Conservation (phyloP, 805 yeast species). For the Wickerhamiella azyma region DNA sequence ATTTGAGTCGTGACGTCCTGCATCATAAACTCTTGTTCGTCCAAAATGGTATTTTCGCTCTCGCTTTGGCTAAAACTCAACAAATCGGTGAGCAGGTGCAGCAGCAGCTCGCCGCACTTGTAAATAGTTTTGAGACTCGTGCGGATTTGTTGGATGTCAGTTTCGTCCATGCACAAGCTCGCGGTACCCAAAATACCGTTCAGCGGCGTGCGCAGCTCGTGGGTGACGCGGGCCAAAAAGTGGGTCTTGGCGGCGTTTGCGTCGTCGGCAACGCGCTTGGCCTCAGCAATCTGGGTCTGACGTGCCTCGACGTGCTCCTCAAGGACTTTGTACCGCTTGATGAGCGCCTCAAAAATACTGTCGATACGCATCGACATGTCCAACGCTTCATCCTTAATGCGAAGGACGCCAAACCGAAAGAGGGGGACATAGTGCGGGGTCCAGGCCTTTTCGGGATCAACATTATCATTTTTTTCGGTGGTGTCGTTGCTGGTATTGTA, state of each 20-base stretch:
- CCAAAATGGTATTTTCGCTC: conserved; percentile 66
- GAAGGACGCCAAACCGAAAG: conserved; percentile 11
- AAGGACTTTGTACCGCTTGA: conserved; percentile 66
- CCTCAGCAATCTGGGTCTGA: conserved; percentile 75
- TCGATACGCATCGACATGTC: conserved; percentile 84
- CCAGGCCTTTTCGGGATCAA: not conserved
- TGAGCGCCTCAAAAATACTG: conserved; percentile 84
- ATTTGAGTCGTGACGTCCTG: conserved; percentile 75
- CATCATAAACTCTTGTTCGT: conserved; percentile 66
- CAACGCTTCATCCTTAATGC: conserved; percentile 57
- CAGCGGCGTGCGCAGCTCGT: conserved; percentile 86
- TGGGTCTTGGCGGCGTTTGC: conserved; percentile 92
- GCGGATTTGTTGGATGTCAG: conserved; percentile 41
- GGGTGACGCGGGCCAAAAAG: conserved; percentile 83
- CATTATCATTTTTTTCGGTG: not conserved
- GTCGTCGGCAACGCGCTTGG: conserved; percentile 66
- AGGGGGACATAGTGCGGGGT: not conserved
- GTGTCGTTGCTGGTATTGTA: not conserved
- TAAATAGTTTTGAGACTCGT: conserved; percentile 69
- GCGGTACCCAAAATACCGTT: conserved; percentile 96
- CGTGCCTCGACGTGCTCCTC: conserved; percentile 81
- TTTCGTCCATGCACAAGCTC: conserved; percentile 81
- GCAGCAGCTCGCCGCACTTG: conserved; percentile 77
- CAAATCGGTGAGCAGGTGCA: conserved; percentile 82
- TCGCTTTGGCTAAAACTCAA: conserved; percentile 89